Conservation (phyloP, 495 filamentous ascomycete species). For the Neurospora sp. region DNA sequence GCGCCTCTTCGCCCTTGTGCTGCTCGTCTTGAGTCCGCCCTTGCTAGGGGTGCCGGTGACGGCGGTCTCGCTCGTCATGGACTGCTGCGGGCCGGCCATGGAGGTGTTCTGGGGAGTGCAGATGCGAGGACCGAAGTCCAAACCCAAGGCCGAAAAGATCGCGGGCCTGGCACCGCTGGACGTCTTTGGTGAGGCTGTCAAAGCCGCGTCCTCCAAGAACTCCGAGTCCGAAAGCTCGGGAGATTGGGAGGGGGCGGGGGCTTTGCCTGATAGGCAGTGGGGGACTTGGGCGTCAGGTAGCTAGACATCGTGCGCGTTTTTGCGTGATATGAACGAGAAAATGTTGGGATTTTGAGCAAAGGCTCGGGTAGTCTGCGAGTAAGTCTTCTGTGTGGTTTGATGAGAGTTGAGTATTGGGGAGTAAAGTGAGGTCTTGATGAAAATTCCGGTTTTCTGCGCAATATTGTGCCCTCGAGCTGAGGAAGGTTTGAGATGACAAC, state of each 20-base stretch:
- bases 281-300: not conserved
- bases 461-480: too few species aligned
- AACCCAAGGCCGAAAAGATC: not conserved
- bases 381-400: not conserved
- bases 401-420: not conserved
- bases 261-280: too few species aligned
- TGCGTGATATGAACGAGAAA: not conserved
- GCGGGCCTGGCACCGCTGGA: not conserved
- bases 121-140: not conserved
- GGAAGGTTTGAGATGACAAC: too few species aligned
- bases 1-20: too few species aligned
- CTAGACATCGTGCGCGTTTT: not conserved
- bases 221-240: too few species aligned
- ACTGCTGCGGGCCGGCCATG: not conserved
- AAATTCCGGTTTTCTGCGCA: too few species aligned
- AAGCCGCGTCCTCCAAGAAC: not conserved
- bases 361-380: not conserved
- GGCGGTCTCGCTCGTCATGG: not conserved
- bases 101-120: too few species aligned
- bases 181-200: not conserved
- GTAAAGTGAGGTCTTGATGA: not conserved
- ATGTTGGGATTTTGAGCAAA: not conserved
- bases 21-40: too few species aligned
- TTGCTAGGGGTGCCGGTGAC: not conserved
- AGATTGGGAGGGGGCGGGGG: too few species aligned